phyloP scores from a whole-genome alignment of 768 basidiomycete genomes.

The Tricholoma furcatifolium region DNA sequence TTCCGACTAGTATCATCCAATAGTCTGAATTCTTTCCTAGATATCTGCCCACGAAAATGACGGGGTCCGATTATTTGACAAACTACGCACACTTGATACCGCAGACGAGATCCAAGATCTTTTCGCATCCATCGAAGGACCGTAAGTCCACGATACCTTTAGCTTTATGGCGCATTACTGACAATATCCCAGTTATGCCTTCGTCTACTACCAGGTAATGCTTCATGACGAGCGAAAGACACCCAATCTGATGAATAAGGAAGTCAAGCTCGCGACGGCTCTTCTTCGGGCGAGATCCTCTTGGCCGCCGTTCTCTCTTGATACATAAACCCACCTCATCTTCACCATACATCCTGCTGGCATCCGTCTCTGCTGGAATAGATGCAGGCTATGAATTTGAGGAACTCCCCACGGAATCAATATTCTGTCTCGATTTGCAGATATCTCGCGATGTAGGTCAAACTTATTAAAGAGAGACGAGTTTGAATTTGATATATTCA shows the following conservation, averaged over 20 bases:
- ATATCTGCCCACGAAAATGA: constrained; percentile 67
- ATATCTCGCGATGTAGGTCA: constrained; percentile 1
- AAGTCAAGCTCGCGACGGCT: constrained; percentile 47
- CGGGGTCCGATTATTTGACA: constrained; percentile 50
- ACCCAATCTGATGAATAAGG: constrained; percentile 4
- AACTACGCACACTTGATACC: constrained; percentile 28
- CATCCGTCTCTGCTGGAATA: constrained; percentile 62
- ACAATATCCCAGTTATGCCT: constrained; percentile 60
- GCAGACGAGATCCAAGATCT: constrained; percentile 45
- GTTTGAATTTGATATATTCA: background rate
- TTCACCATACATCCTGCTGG: constrained; percentile 56
- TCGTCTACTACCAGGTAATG: constrained; percentile 74
- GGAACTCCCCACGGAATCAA: constrained; percentile 58
- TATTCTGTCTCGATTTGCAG: constrained; percentile 53
- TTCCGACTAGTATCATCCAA: background rate
- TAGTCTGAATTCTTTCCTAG: constrained; percentile 32
- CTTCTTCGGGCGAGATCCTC: constrained; percentile 79
- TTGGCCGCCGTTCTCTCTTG: constrained; percentile 84
- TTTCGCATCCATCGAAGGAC: constrained; percentile 72
- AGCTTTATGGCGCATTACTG: background rate
- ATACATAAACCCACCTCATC: constrained; percentile 53
- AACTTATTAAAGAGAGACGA: background rate
- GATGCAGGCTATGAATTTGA: constrained; percentile 48
- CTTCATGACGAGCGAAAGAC: background rate
- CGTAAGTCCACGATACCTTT: constrained; percentile 47